phyloP scores from a whole-genome alignment of 2,329 filamentous ascomycete genomes.

The Pestalotiopsis sp. region DNA sequence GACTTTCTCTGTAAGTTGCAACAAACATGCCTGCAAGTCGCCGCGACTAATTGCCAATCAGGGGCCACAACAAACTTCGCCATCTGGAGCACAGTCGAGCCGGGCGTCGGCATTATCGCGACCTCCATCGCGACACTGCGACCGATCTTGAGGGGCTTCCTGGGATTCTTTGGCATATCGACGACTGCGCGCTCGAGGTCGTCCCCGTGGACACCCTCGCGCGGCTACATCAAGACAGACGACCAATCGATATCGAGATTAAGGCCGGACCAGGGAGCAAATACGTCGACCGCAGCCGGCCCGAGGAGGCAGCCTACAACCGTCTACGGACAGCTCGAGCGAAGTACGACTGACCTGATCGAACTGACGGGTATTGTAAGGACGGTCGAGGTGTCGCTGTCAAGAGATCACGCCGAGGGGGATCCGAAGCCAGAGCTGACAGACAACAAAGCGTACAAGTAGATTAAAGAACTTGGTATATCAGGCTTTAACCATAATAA shows the following conservation, averaged over 20 bases:
- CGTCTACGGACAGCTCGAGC: neutral
- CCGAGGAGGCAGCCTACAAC: neutral
- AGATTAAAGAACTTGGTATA: neutral
- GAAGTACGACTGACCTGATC: neutral
- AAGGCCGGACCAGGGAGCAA: neutral
- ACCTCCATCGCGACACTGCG: constrained; percentile 5
- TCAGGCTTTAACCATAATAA: neutral
- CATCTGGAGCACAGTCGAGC: constrained; percentile 13
- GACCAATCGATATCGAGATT: constrained; percentile 1
- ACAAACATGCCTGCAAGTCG: no score
- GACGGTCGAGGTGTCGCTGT: constrained; percentile 7
- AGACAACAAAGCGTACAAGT: neutral
- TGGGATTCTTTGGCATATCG: neutral
- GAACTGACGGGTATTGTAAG: constrained; percentile 3
- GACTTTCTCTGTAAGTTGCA: constrained; percentile 14
- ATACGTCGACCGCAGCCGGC: neutral
- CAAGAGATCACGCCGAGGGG: neutral
- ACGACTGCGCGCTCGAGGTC: neutral
- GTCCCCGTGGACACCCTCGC: neutral
- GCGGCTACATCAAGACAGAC: constrained; percentile 8
- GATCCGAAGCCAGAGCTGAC: neutral
- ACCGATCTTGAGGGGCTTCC: neutral
- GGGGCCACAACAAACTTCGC: constrained; percentile 11
- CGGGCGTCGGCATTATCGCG: constrained; percentile 7
- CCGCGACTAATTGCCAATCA: neutral